Evolutionary conservation across 192 early-diverging fungal species (phyloP).

Genomic region (Coemansia sp.): DNA sequence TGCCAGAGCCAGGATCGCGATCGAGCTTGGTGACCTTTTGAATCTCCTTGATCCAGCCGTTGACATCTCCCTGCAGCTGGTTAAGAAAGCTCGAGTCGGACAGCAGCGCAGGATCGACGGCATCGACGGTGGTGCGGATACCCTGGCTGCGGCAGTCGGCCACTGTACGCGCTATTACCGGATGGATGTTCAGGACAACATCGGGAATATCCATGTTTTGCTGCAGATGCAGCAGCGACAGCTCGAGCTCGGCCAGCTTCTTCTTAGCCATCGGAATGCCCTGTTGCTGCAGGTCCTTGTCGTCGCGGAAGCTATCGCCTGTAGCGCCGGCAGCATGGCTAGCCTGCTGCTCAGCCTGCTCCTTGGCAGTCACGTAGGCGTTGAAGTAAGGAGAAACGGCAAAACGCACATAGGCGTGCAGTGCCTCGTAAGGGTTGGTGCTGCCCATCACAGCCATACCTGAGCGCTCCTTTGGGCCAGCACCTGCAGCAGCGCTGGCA

Average conservation of each 20-base stretch:
- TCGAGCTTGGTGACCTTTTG: slow-evolving; percentile 96
- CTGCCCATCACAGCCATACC: slow-evolving; percentile 32
- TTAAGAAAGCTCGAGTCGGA: slow-evolving; percentile 89
- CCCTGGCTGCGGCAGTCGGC: slow-evolving; percentile 68
- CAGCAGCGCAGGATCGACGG: slow-evolving; percentile 67
- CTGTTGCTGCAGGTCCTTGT: slow-evolving; percentile 63
- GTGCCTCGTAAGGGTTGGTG: slow-evolving; percentile 78
- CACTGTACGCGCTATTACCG: slow-evolving; percentile 70
- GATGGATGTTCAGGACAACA: slow-evolving; percentile 82
- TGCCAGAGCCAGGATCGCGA: slow-evolving; percentile 88
- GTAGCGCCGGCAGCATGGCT: slow-evolving; percentile 45
- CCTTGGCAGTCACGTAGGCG: slow-evolving; percentile 81
- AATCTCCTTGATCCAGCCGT: slow-evolving; percentile 99
- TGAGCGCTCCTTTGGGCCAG: slow-evolving; percentile 20
- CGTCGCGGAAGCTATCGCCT: slow-evolving; percentile 48
- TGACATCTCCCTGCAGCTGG: slow-evolving; percentile 92
- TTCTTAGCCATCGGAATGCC: slow-evolving; percentile 95
- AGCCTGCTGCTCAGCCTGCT: slow-evolving; percentile 53
- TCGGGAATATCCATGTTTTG: slow-evolving; percentile 99
- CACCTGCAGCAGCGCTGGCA: slow-evolving; percentile 1
- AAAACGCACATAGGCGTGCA: slow-evolving; percentile 90
- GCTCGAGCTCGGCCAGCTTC: slow-evolving; percentile 97
- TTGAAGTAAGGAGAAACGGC: slow-evolving; percentile 96
- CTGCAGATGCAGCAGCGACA: slow-evolving; percentile 91
- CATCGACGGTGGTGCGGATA: slow-evolving; percentile 72